Evolutionary conservation across 345 rosid species (phyloP), one percentile per base, ranked within the genome.

Genomic region (Viola odorata): DNA sequence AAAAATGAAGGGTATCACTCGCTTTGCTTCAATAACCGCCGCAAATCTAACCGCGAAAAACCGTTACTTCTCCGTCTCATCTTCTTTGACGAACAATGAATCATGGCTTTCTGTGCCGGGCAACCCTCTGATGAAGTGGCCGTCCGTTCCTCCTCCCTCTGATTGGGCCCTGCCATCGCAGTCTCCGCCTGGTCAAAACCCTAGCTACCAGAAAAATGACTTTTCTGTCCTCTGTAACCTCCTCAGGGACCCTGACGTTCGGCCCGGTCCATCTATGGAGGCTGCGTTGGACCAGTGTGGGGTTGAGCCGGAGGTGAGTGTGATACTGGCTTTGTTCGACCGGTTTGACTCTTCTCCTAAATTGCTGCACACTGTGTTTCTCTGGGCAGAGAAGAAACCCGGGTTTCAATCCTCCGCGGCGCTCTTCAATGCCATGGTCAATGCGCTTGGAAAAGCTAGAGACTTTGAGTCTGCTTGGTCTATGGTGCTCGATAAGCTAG

Each of bases 391-490:
- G 73, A 82, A 40, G 83, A 78, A 78, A 53, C 81, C 91, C 1
- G 79, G 73, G 55, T 83, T 90, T 53, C 68, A 58, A 48, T 59
- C 72, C 45, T 69, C 94, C 60, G 66, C 77, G 3, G 8, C 64
- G 16, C 69, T 87, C 50, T 82, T 87, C 51, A 68, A 83, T 59
- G 74, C 80, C 0, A 70, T 84, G 48, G 10, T 87, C 53, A 83
- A 77, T 53, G 68, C 73, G 64, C 80, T 90, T 44, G 90, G 86
- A 32, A 88, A 82, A 66, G 79, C 86, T 5, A 77, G 84, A 70
- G 86, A 83, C 40, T 94, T 83, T 62, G 89, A 81, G 45, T 78
- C 80, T 36, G 95, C 91, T 0, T 94, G 97, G 92, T 66, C 68
- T 47, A 60, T 90, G 72, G 42, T 94, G 73, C 86, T 77, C 41